Conservation (phyloP, 306 rosid species). For the Rosa persica region DNA sequence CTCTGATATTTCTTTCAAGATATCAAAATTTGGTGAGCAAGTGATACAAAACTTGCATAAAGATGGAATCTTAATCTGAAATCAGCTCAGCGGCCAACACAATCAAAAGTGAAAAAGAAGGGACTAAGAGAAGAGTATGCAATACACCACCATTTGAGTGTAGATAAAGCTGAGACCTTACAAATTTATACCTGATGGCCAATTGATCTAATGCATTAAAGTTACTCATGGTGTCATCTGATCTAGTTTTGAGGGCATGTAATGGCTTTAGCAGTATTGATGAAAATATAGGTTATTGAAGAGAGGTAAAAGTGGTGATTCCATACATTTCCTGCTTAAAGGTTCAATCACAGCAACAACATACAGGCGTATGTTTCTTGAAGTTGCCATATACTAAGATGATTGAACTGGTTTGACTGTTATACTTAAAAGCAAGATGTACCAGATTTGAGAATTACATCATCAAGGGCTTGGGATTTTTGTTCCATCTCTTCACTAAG, state of each 20-base stretch:
- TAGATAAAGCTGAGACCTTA: neutral
- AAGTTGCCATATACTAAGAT: neutral
- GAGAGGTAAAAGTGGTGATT: neutral
- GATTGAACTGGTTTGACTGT: neutral
- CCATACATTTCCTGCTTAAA: neutral
- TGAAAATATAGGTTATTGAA: neutral
- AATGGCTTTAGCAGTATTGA: neutral
- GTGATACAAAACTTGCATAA: neutral
- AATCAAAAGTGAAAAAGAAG: neutral
- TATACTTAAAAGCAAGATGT: constrained; percentile 27
- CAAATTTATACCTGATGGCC: neutral
- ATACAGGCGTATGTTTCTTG: constrained; percentile 6
- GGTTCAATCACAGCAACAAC: neutral
- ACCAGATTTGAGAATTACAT: constrained; percentile 50
- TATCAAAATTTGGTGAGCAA: neutral
- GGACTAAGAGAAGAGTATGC: neutral
- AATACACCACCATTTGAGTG: neutral
- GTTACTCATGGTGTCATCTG: neutral
- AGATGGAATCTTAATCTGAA: neutral
- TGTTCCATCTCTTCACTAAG: constrained; percentile 65
- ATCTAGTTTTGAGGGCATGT: neutral
- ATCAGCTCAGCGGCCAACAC: neutral
- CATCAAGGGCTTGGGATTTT: constrained; percentile 78
- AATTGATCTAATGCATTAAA: neutral
- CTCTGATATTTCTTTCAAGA: neutral